Evolutionary conservation across 2,329 filamentous ascomycete species (phyloP).

Genomic region (Xylaria digitata): DNA sequence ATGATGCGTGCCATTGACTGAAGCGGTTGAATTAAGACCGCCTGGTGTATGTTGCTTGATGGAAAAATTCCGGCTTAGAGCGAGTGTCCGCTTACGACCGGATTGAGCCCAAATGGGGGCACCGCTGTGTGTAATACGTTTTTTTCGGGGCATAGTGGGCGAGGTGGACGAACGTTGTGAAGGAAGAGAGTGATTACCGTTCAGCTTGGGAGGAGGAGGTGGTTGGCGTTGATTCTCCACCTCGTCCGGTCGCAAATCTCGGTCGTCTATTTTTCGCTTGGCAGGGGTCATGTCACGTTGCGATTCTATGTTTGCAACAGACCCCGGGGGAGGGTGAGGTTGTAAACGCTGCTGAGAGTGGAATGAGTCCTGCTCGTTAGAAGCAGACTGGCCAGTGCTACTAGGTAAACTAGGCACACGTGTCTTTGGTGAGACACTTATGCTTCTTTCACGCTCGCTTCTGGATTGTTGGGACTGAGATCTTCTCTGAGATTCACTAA

Average conservation of each 20-base stretch:
- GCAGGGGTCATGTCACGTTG: conserved; percentile 55
- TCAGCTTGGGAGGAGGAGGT: conserved; percentile 62
- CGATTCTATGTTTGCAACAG: conserved; percentile 49
- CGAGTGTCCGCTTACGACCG: conserved; percentile 50
- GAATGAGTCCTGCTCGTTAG: conserved; percentile 55
- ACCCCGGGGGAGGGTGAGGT: conserved; percentile 41
- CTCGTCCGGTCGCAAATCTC: conserved; percentile 62
- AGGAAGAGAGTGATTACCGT: conserved; percentile 53
- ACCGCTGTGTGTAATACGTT: conserved; percentile 52
- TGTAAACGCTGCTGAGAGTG: conserved; percentile 40
- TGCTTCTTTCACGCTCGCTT: conserved; percentile 74
- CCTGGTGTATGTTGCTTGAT: conserved; percentile 51
- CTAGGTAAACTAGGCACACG: conserved; percentile 63
- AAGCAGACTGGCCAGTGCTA: conserved; percentile 45
- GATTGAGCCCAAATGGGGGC: conserved; percentile 63
- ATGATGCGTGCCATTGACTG: conserved; percentile 44
- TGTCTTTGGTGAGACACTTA: conserved; percentile 84
- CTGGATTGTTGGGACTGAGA: conserved; percentile 65
- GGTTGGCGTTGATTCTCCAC: conserved; percentile 62
- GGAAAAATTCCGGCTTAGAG: conserved; percentile 58
- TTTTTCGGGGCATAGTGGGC: conserved; percentile 54
- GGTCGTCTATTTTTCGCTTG: conserved; percentile 62
- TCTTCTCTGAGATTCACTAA: conserved; percentile 58
- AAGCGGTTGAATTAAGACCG: conserved; percentile 18
- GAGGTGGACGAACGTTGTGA: conserved; percentile 48